Percentiles rank a stretch among this genome's conserved stretches.
These are phyloP conservation scores for Penicillium sp. DNA, from an alignment of 2,329 filamentous ascomycete genomes.

Conservation along the genomic window DNA sequence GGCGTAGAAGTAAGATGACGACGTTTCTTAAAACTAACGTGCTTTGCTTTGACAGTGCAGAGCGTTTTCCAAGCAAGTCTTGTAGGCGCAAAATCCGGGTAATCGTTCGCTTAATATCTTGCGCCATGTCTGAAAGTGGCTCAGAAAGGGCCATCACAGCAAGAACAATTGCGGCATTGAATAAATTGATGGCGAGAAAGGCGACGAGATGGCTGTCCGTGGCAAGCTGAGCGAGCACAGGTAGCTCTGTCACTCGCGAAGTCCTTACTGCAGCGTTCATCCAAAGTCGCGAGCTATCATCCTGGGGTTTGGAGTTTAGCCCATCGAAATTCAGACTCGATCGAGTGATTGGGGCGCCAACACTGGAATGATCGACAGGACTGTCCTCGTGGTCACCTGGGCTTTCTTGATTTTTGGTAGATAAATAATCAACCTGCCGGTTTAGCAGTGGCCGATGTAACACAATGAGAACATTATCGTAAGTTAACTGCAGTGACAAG, in stretches of 20 bases:
- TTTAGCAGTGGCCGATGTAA: slow-evolving; percentile 49
- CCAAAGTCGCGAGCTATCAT: slow-evolving; percentile 26
- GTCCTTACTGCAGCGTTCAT: slow-evolving; percentile 46
- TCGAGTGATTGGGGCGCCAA: neutral
- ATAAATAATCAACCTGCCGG: slow-evolving; percentile 38
- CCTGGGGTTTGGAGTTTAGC: neutral
- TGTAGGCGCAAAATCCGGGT: slow-evolving; percentile 49
- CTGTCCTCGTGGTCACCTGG: neutral
- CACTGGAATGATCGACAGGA: neutral
- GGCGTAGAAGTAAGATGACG: slow-evolving; percentile 28
- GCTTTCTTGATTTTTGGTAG: slow-evolving; percentile 5
- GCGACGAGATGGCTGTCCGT: slow-evolving; percentile 50
- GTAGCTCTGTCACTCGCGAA: slow-evolving; percentile 40
- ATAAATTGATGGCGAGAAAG: slow-evolving; percentile 52
- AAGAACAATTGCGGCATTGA: slow-evolving; percentile 51
- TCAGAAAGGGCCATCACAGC: slow-evolving; percentile 49
- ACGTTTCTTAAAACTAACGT: slow-evolving; percentile 29
- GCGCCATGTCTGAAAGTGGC: slow-evolving; percentile 47
- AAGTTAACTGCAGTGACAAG: slow-evolving; percentile 49
- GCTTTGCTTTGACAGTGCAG: slow-evolving; percentile 42
- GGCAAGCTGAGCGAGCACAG: slow-evolving; percentile 40
- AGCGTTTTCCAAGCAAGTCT: slow-evolving; percentile 39
- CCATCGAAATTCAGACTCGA: slow-evolving; percentile 2
- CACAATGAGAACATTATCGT: slow-evolving; percentile 49
- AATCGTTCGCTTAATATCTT: slow-evolving; percentile 49